Base-by-base conservation (phyloP, 352 stramenopile genomes). In the Globisporangium yorkense region DNA sequence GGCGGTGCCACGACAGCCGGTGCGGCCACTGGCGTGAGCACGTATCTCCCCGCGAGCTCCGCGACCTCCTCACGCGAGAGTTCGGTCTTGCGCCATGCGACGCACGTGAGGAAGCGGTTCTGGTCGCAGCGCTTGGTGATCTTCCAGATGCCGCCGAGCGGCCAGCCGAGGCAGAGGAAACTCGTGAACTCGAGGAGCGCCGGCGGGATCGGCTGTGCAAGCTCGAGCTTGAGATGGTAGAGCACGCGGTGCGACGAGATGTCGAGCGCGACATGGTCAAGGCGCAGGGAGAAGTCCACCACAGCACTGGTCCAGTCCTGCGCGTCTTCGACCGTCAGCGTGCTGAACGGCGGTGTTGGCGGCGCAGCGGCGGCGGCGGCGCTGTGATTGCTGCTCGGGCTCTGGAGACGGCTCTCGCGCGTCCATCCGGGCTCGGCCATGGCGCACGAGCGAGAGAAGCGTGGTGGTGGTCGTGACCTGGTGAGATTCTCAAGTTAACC, bases 141-240 rank as follows among this genome's bases (percentile, higher is more conserved):
- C 58, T 77, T 72, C 76, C 74, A 87, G 47, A 87, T 70, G 33
- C 74, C 76, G 7, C 74, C 74, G 24, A 80, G 61, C 1, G 71
- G 74, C 70, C 72, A 82, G 24, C 68, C 68, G 39, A 87, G 59
- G 40, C 70, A 77, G 24, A 87, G 33, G 43, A 70, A 84, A 56
- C 78, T 66, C 3, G 57, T 59, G 66, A 80, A 66, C 15, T 63
- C 51, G 6, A 73, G 58, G 21, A 71, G 66, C 2, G 65, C 5
- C 9, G 57, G 39, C 2, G 76, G 72, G 31, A 87, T 63, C 47
- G 76, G 67, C 45, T 67, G 45, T 31, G 67, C 60, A 33, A 87
- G 52, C 49, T 80, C 70, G 18, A 72, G 52, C 40, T 77, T 59
- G 37, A 86, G 65, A 21, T 79, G 67, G 48, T 80, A 84, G 16